Evolutionary conservation across 2,329 filamentous ascomycete genomes (phyloP).

Genomic region (Phialemoniopsis sp.): DNA sequence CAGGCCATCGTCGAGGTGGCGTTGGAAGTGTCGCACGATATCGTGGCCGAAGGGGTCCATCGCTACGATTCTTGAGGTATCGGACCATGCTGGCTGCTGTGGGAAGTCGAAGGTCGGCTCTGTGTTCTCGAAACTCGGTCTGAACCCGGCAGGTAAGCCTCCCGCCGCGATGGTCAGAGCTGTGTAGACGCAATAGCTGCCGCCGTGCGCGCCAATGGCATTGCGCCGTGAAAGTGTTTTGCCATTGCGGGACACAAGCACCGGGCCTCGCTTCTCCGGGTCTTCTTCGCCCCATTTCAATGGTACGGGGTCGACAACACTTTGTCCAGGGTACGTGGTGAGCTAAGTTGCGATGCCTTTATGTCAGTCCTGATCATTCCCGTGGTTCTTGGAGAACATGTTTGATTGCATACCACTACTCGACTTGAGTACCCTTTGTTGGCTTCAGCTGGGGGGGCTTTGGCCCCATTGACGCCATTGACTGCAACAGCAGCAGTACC

Average conservation of each 20-base stretch:
- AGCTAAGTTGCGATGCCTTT: neutral
- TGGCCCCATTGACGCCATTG: too few relatives aligned
- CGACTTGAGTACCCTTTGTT: too few relatives aligned
- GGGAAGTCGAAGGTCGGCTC: conserved; percentile 88
- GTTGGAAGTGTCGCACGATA: conserved; percentile 76
- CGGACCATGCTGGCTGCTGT: conserved; percentile 84
- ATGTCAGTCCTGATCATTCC: too few relatives aligned
- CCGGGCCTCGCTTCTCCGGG: conserved; percentile 72
- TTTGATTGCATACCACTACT: too few relatives aligned
- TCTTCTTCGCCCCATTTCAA: conserved; percentile 85
- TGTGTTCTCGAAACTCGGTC: conserved; percentile 65
- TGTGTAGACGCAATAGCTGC: conserved; percentile 94
- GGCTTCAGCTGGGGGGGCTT: too few relatives aligned
- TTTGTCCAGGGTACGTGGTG: conserved; percentile 86
- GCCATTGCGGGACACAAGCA: conserved; percentile 75
- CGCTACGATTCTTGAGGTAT: conserved; percentile 90
- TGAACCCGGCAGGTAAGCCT: conserved; percentile 68
- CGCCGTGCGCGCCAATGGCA: conserved; percentile 60
- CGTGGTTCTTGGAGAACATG: too few relatives aligned
- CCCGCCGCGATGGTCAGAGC: conserved; percentile 89
- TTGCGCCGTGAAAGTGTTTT: conserved; percentile 78
- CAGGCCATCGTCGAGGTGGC: conserved; percentile 72
- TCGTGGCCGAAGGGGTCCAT: conserved; percentile 96
- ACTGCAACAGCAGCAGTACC: too few relatives aligned
- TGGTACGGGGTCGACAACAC: conserved; percentile 85